A percentile compares a stretch with the other conserved stretches of the same genome.
Evolutionary conservation across 345 rosid genomes (phyloP).

Genomic region (Carallia brachiata): DNA sequence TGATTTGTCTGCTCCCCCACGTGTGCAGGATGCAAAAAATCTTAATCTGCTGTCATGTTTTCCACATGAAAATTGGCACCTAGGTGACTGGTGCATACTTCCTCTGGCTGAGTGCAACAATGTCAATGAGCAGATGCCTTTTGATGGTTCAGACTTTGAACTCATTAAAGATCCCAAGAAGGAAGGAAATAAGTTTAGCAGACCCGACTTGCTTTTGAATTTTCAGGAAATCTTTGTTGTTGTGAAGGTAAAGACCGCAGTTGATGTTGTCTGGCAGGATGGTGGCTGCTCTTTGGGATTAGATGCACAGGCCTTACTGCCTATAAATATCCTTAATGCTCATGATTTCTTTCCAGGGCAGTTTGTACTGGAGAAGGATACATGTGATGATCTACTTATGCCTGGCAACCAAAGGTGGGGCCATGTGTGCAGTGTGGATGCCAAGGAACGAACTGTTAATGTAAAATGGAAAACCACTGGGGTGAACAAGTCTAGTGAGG

Average conservation of each 20-base stretch:
- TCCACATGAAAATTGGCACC: constrained; percentile 81
- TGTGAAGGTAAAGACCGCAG: constrained; percentile 57
- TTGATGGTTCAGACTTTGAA: constrained; percentile 22
- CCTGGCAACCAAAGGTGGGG: constrained; percentile 64
- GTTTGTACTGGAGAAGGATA: constrained; percentile 67
- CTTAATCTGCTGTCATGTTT: constrained; percentile 61
- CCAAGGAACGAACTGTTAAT: constrained; percentile 70
- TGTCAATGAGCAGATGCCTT: constrained; percentile 22
- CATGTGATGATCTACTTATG: constrained; percentile 37
- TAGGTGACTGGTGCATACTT: constrained; percentile 92
- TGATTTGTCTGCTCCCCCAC: constrained; percentile 46
- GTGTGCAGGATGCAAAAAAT: constrained; percentile 50
- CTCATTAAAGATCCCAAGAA: constrained; percentile 16
- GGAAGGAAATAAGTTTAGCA: constrained; percentile 37
- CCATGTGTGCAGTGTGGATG: constrained; percentile 56
- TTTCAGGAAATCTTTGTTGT: constrained; percentile 50
- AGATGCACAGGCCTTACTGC: constrained; percentile 60
- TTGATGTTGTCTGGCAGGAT: constrained; percentile 90
- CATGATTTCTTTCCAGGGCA: constrained; percentile 95
- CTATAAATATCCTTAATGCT: constrained; percentile 53
- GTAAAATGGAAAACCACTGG: constrained; percentile 59
- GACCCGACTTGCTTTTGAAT: constrained; percentile 27
- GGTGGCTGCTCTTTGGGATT: constrained; percentile 51
- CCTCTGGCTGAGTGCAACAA: constrained; percentile 34
- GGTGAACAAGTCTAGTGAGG: constrained; percentile 30